Percentiles rank a stretch among this genome's conserved stretches.
Conservation (phyloP, 176 grass and related monocot species). For the Juncus inflexus region DNA sequence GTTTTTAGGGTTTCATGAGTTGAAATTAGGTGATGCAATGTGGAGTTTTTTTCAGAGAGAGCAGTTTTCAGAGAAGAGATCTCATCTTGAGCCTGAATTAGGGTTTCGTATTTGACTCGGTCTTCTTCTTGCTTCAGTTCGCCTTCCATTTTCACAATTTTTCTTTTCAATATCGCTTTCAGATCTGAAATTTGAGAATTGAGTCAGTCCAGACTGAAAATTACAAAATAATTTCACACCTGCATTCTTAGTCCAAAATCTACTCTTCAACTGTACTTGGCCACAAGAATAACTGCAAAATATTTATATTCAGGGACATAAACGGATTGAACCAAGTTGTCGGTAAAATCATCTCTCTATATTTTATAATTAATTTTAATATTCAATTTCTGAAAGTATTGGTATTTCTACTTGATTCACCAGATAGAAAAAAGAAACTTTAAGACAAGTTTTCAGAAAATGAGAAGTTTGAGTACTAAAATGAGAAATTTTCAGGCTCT, state of each 20-base stretch:
- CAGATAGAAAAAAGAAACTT: not conserved
- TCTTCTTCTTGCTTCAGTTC: not conserved
- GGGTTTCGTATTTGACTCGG: conserved; percentile 2
- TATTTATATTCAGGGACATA: not conserved
- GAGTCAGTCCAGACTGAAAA: too few relatives aligned
- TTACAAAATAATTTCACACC: too few relatives aligned
- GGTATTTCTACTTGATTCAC: conserved; percentile 5
- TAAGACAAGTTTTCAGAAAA: not conserved
- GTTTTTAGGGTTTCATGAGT: conserved; percentile 52
- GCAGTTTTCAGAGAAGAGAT: conserved; percentile 3
- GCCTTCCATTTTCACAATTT: too few relatives aligned
- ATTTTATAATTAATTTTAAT: not conserved
- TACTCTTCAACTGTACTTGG: too few relatives aligned
- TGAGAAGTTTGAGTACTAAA: conserved; percentile 6
- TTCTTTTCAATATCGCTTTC: too few relatives aligned
- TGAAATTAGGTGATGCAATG: conserved; percentile 38
- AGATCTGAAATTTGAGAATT: too few relatives aligned
- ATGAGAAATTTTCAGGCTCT: conserved; percentile 30
- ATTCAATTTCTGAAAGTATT: not conserved
- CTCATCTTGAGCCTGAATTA: not conserved
- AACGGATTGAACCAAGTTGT: conserved; percentile 55
- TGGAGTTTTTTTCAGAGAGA: conserved; percentile 56
- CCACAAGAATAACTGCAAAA: too few relatives aligned
- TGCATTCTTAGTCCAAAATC: too few relatives aligned
- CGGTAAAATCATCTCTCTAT: conserved; percentile 39